Base-by-base conservation (phyloP, 2,329 filamentous ascomycete genomes). In the Aspergillus pseudoviridinutans region DNA sequence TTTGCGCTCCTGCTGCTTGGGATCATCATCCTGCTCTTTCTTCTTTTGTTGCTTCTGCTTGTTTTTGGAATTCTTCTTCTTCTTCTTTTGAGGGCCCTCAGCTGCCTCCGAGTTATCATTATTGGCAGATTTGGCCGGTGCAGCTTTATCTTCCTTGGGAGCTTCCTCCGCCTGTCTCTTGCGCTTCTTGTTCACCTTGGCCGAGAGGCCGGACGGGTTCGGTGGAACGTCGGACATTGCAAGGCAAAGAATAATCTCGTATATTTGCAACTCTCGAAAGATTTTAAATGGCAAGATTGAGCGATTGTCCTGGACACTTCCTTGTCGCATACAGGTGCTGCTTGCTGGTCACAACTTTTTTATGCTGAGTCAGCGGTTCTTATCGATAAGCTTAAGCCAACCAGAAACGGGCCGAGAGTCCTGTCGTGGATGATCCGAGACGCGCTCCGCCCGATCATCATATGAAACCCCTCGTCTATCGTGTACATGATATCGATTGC, bases 1-100 rank as follows among this genome's bases (percentile, higher is more conserved):
- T 66, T 91, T 85, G 47, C 85, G 81, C 69, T 91, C 86, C 57
- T 68, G 64, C 28, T 65, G 59, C 42, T 68, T 72, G 47, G 63
- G 63, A 51, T 67, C 64, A 28, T 64, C 56, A 52, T 66, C 67
- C 54, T 61, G 66, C 49, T 67, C 67, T 28, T 60, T 61, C 46
- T 62, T 59, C 54, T 66, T 64, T 56, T 71, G 73, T 52, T 91
- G 84, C 38, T 85, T 80, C 68, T 91, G 85, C 59, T 67, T 65
- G 4, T 50, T 54, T 29, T 67, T 63, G 32, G 44, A 22, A 46
- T 65, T 64, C 49, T 65, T 67, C 41, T 56, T 60, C 49, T 71
- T 73, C 60, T 72, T 75, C 57, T 75, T 71, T 62, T 57, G 72
- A 12, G 64, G 66, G 8, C 63, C 67, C 12, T 72, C 66, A 51